Percentiles rank a stretch among this genome's conserved stretches.
These are phyloP conservation scores for Mrakia frigida DNA, from an alignment of 768 basidiomycete species.

Conservation along the genomic window DNA sequence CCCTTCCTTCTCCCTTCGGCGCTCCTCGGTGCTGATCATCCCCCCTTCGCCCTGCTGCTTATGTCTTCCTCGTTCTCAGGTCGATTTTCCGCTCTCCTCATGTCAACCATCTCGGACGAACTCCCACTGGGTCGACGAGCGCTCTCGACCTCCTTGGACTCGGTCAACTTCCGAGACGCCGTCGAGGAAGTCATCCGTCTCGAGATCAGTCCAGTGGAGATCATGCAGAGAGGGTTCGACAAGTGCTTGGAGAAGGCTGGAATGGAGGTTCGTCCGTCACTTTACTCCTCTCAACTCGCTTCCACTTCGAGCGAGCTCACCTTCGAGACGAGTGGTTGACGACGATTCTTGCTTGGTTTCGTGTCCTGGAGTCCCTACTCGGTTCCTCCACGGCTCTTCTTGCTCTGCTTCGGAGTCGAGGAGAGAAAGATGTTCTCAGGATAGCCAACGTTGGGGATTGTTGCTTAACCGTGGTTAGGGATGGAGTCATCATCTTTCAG, in stretches of 20 bases:
- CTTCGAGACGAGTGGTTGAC: background rate
- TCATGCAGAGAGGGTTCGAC: conserved; percentile 52
- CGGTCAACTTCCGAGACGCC: conserved; percentile 4
- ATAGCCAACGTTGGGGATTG: conserved; percentile 85
- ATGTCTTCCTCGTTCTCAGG: background rate
- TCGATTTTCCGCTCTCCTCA: conserved; percentile 19
- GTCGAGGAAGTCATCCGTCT: background rate
- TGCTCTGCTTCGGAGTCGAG: conserved; percentile 45
- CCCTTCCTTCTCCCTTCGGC: background rate
- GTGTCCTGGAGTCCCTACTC: background rate
- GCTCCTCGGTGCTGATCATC: background rate
- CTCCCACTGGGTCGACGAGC: background rate
- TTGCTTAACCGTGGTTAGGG: conserved; percentile 72
- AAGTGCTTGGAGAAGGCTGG: conserved; percentile 42
- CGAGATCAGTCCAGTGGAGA: conserved; percentile 43
- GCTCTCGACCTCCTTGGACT: conserved; percentile 7
- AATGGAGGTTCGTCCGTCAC: background rate
- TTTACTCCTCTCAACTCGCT: no score
- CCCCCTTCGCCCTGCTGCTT: background rate
- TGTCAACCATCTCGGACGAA: conserved; percentile 14
- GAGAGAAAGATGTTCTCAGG: conserved; percentile 54
- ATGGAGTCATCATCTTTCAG: conserved; percentile 65
- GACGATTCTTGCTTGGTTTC: background rate
- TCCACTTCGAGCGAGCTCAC: background rate
- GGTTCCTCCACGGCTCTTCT: conserved; percentile 48